These are phyloP conservation scores for Coniochaeta sp. DNA, from an alignment of 2,329 filamentous ascomycete species.

Conservation along the genomic window DNA sequence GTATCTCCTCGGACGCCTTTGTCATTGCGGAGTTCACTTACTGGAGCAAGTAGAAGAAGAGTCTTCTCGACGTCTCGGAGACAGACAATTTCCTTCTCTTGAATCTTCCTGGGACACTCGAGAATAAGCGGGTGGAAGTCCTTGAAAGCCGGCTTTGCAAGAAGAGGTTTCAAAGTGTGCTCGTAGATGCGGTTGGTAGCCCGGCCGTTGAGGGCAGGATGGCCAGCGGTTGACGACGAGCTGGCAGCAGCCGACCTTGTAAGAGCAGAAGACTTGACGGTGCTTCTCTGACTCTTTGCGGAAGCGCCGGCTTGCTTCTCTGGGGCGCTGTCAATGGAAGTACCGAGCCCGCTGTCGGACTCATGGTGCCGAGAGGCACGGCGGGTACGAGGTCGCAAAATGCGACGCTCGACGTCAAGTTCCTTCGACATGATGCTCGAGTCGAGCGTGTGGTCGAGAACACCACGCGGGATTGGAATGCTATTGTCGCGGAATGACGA, in stretches of 20 bases:
- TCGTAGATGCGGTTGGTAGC: conserved; percentile 75
- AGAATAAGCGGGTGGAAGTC: conserved; percentile 75
- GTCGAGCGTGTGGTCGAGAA: conserved; percentile 50
- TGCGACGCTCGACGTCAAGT: conserved; percentile 35
- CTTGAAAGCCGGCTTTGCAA: conserved; percentile 65
- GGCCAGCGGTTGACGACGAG: conserved; percentile 37
- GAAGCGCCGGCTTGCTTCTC: conserved; percentile 42
- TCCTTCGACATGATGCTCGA: conserved; percentile 39
- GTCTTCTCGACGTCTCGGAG: conserved; percentile 93
- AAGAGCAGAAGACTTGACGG: conserved; percentile 45
- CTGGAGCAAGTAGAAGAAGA: conserved; percentile 81
- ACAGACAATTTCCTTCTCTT: conserved; percentile 79
- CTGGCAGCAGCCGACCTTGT: conserved; percentile 46
- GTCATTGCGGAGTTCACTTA: conserved; percentile 62
- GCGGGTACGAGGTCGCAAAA: conserved; percentile 45
- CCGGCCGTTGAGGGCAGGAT: conserved; percentile 57
- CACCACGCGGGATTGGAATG: conserved; percentile 50
- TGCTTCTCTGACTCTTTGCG: conserved; percentile 27
- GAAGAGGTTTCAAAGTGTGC: conserved; percentile 69
- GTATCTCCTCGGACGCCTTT: conserved; percentile 53
- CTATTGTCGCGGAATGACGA: conserved; percentile 41
- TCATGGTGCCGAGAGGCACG: conserved; percentile 58
- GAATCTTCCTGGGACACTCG: conserved; percentile 72
- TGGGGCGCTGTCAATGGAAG: conserved; percentile 62
- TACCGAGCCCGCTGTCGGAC: conserved; percentile 84